phyloP scores from a whole-genome alignment of 768 basidiomycete species.

The Polyporus arcularius region DNA sequence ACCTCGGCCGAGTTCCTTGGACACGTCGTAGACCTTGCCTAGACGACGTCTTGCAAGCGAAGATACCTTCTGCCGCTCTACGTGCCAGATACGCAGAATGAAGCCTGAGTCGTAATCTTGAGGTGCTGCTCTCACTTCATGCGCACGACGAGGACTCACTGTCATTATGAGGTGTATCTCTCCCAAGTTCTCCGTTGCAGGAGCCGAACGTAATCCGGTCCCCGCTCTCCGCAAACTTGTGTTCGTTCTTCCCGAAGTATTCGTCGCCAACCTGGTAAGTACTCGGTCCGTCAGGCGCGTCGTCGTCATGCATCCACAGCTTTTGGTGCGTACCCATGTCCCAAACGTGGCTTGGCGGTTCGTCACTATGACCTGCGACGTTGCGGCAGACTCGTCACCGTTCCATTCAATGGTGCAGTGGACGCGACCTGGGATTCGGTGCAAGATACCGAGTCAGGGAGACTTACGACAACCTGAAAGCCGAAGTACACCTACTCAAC shows the following conservation, averaged over 20 bases:
- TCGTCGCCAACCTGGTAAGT: slow-evolving; percentile 59
- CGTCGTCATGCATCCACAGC: not conserved
- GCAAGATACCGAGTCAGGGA: slow-evolving; percentile 6
- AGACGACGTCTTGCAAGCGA: no score
- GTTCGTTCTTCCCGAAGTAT: slow-evolving; percentile 51
- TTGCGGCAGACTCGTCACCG: slow-evolving; percentile 38
- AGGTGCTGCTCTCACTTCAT: not conserved
- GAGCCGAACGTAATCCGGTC: slow-evolving; percentile 84
- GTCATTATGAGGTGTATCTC: slow-evolving; percentile 57
- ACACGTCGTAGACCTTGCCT: slow-evolving; percentile 52
- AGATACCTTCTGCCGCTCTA: slow-evolving; percentile 42
- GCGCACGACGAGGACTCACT: slow-evolving; percentile 43
- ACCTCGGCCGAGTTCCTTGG: slow-evolving; percentile 77
- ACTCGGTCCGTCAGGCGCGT: not conserved
- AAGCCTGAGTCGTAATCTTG: slow-evolving; percentile 47
- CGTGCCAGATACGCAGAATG: slow-evolving; percentile 50
- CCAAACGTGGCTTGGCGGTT: slow-evolving; percentile 59
- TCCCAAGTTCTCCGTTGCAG: slow-evolving; percentile 41
- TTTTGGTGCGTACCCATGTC: slow-evolving; percentile 4
- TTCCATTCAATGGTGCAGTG: slow-evolving; percentile 65
- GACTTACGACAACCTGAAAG: not conserved
- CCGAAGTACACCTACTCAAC: slow-evolving; percentile 42
- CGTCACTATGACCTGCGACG: slow-evolving; percentile 45
- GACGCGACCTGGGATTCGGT: slow-evolving; percentile 40
- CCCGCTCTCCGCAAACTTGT: slow-evolving; percentile 65